These are phyloP conservation scores for Haematococcus lacustris DNA, from an alignment of 139 green algal species.

Conservation along the genomic window DNA sequence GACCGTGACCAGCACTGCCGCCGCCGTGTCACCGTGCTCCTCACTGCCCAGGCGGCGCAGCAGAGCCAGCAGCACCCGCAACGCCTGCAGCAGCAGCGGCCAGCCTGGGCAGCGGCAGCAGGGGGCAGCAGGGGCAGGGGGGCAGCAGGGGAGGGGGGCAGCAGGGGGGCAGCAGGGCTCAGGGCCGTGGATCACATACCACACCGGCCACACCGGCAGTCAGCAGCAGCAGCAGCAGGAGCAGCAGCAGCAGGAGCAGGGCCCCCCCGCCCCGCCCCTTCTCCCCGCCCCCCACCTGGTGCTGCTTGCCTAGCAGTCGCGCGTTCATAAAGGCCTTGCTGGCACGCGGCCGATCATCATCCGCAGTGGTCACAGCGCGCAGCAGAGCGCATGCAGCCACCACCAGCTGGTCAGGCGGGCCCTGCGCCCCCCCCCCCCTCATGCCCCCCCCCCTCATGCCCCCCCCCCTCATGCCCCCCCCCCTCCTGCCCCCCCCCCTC, in stretches of 20 bases:
- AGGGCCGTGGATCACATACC: too few species aligned
- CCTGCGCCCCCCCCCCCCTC: too few species aligned
- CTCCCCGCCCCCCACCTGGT: conserved; percentile 11
- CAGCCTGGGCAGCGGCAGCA: too few species aligned
- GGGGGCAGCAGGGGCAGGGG: too few species aligned
- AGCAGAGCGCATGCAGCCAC: conserved; percentile 14
- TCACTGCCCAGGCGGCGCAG: conserved; percentile 7
- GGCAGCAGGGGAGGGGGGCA: too few species aligned
- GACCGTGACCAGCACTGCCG: conserved; percentile 10
- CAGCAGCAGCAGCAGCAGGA: too few species aligned
- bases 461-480: too few species aligned
- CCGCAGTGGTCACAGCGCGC: conserved; percentile 41
- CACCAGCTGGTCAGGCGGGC: conserved; percentile 2
- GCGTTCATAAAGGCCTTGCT: conserved; percentile 47
- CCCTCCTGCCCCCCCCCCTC: not conserved
- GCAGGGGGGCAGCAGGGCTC: too few species aligned
- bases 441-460: conserved; percentile 1
- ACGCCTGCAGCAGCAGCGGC: conserved; percentile 3
- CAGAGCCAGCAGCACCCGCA: conserved; percentile 19
- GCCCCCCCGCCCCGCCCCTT: too few species aligned
- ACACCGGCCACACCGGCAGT: too few species aligned
- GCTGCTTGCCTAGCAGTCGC: conserved; percentile 23
- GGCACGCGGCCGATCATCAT: conserved; percentile 49
- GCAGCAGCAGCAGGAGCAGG: too few species aligned
- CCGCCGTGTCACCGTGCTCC: not conserved